Evolutionary conservation across 2,329 filamentous ascomycete genomes (phyloP).

Genomic region (Myriosclerotinia scirpicola): DNA sequence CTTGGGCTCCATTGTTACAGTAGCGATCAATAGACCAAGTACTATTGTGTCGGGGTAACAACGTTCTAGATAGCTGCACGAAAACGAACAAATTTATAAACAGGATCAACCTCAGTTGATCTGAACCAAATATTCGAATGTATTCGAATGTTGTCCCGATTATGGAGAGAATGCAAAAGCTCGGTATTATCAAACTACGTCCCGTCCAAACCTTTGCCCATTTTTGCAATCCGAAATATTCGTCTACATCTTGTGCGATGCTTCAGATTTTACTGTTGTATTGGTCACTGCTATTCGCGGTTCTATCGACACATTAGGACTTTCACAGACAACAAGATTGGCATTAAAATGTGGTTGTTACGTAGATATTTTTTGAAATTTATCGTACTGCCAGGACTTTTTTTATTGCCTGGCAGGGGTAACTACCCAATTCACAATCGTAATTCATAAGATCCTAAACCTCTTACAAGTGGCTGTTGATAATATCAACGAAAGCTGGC

Average conservation of each 20-base stretch:
- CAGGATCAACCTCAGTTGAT: no score
- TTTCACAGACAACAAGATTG: not conserved
- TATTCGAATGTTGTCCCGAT: not conserved
- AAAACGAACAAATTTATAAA: not conserved
- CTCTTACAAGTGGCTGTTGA: slow-evolving; percentile 55
- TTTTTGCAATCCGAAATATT: not conserved
- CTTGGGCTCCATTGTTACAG: not conserved
- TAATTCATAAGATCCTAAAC: slow-evolving; percentile 27
- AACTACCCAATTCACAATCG: slow-evolving; percentile 26
- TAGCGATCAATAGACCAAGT: not conserved
- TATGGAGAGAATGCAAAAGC: not conserved
- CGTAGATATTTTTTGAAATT: not conserved
- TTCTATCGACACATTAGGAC: not conserved
- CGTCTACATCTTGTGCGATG: not conserved
- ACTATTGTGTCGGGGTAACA: not conserved
- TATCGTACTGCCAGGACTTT: slow-evolving; percentile 2
- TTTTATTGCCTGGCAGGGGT: not conserved
- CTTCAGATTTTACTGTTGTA: not conserved
- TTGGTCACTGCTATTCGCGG: not conserved
- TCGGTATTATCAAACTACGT: not conserved
- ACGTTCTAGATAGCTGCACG: not conserved
- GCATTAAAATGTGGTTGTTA: not conserved
- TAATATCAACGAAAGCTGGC: slow-evolving; percentile 79
- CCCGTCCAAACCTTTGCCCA: not conserved
- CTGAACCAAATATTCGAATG: not conserved